phyloP scores from a whole-genome alignment of 345 rosid genomes.

The Syzygium oleosum region DNA sequence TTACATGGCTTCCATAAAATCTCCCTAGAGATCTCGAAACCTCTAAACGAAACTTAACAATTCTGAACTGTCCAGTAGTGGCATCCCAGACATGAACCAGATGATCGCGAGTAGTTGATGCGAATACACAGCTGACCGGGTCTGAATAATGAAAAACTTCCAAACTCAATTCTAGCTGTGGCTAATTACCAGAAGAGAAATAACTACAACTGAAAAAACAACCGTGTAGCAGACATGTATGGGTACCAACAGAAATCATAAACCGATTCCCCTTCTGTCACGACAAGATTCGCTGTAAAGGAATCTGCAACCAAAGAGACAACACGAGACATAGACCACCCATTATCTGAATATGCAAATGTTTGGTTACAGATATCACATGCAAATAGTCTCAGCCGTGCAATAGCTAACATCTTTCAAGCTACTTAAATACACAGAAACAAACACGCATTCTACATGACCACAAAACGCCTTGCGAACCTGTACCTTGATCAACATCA shows the following conservation, averaged over 20 bases:
- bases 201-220: not conserved
- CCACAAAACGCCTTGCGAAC: not conserved
- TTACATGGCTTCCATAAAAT: not conserved
- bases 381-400: not conserved
- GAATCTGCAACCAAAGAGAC: slow-evolving; percentile 51
- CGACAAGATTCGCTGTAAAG: slow-evolving; percentile 48
- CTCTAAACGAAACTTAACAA: not conserved
- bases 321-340: not conserved
- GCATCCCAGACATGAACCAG: slow-evolving; percentile 96
- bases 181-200: not conserved
- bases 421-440: not conserved
- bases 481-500: not conserved
- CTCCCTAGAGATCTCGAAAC: not conserved
- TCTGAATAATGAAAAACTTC: slow-evolving; percentile 34
- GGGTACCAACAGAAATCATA: slow-evolving; percentile 95
- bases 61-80: slow-evolving; percentile 70
- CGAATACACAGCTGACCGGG: slow-evolving; percentile 71
- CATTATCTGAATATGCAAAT: not conserved
- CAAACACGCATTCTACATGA: not conserved
- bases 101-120: slow-evolving; percentile 82
- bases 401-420: not conserved
- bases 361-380: not conserved
- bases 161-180: not conserved
- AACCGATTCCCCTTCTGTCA: slow-evolving; percentile 79
- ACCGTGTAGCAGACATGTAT: slow-evolving; percentile 73